Base-by-base conservation (phyloP, 148 eudicot species). In the Cornus controversa region DNA sequence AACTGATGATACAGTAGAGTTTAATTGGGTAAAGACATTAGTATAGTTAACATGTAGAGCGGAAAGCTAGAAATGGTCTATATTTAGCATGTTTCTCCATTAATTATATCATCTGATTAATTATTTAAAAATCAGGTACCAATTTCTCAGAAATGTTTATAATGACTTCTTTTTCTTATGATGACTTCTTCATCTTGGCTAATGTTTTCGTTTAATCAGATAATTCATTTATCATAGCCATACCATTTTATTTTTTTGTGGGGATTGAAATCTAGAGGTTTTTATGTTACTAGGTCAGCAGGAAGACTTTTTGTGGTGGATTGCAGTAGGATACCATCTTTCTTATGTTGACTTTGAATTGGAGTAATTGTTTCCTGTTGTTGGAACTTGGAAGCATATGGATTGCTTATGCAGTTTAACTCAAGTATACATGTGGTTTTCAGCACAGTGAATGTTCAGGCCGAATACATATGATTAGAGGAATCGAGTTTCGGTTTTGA, bases 261-360 rank as follows among this genome's bases (percentile, higher is more conserved):
- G 27, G 23, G 9, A 23, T 67, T 67, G 36, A 45, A 22, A 8
- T 64, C 14, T 66, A 6, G 53, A 54, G 72, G 25, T 37, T 72
- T 67, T 66, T 27, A 67, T 16, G 73, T 79, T 34, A 31, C 37
- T 47, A 47, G 54, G 64, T 72, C 66, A 72, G 36, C 9, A 62
- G 67, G 69, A 69, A 50, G n/a, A 37, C 15, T 70, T 63, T 63
- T 60, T 8, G 16, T 25, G 80, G 63, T 64, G 58, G 34, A 78
- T 15, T 64, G 50, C 60, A 25, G 68, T 60, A 40, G 45, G 7
- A 6, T 40, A 40, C 45, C 45, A 40, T 40, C 45, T 40, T 40
- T 6, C 10, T 37, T 74, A 0, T 18, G 9, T 79, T 66, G 71
- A 71, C 65, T 72, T n/a, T 73, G 62, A 23, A 9, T 31, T 60